Percentiles rank a stretch among this genome's conserved stretches.
Conservation (phyloP, 129 eudicot species). For the Flaveria robusta region DNA sequence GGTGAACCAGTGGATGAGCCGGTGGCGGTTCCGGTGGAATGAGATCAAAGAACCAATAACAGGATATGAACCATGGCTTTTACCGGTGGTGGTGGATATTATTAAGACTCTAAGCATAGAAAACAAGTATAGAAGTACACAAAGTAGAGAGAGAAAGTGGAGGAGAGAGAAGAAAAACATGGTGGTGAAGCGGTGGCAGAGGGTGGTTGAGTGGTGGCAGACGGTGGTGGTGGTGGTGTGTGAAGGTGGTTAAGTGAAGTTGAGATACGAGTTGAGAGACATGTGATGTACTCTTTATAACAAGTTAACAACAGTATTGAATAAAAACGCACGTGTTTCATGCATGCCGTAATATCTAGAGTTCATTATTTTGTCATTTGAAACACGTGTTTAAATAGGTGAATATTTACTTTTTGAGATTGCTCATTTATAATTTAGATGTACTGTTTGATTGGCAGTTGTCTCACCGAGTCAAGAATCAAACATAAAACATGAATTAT, state of each 20-base stretch:
- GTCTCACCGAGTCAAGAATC: neutral
- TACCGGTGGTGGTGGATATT: neutral
- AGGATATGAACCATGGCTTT: conserved; percentile 45
- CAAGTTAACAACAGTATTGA: neutral
- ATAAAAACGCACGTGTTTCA: conserved; percentile 31
- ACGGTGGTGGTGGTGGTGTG: neutral
- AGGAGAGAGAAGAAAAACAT: conserved; percentile 34
- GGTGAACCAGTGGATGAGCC: conserved; percentile 86
- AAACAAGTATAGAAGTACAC: conserved; percentile 28
- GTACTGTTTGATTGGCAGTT: neutral
- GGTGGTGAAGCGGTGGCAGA: conserved; percentile 15
- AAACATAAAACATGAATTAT: neutral
- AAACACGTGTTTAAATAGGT: conserved; percentile 27
- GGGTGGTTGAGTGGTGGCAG: neutral
- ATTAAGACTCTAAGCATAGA: conserved; percentile 21
- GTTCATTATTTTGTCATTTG: conserved; percentile 13
- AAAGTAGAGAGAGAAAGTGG: conserved; percentile 31
- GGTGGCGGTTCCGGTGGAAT: conserved; percentile 54
- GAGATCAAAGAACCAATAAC: conserved; percentile 60
- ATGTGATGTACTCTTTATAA: conserved; percentile 3
- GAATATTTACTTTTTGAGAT: neutral
- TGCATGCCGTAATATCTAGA: conserved; percentile 35
- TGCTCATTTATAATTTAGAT: neutral
- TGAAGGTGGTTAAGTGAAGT: neutral
- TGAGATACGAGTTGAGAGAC: conserved; percentile 9